Conservation (phyloP, 2,329 filamentous ascomycete genomes). For the Hypoxylon sp. region DNA sequence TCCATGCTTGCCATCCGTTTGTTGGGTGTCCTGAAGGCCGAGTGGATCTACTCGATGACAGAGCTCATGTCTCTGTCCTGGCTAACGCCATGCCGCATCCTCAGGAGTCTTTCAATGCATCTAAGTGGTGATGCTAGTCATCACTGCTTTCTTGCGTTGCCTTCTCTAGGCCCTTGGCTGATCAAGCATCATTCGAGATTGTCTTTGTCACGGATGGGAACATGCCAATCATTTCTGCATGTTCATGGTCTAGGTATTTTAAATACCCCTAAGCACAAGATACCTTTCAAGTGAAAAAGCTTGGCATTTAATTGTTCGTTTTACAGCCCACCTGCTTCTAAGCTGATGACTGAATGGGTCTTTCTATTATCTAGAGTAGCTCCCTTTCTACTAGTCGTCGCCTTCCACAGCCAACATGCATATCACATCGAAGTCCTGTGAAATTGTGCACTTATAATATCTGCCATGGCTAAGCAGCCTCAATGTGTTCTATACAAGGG, state of each 20-base stretch:
- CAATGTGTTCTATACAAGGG: not conserved
- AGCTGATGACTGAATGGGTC: not conserved
- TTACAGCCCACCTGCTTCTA: not conserved
- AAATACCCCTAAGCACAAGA: not conserved
- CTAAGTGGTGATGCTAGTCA: not conserved
- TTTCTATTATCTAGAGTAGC: not conserved
- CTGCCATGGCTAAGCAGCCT: not conserved
- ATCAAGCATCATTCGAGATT: not conserved
- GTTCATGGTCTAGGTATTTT: not conserved
- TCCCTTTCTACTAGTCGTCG: not conserved
- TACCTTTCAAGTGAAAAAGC: not conserved
- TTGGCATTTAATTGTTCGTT: not conserved
- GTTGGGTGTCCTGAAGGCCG: not conserved
- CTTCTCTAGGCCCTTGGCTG: not conserved
- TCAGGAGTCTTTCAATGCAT: not conserved
- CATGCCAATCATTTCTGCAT: not conserved
- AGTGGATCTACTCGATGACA: not conserved
- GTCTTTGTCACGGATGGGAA: not conserved
- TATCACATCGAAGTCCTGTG: not conserved
- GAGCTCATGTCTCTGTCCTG: not conserved
- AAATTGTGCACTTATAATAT: not conserved
- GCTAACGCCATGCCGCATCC: not conserved
- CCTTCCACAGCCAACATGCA: not conserved
- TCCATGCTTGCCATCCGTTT: not conserved
- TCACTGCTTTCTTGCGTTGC: not conserved